A percentile compares a stretch with the other conserved stretches of the same genome.
Conservation (phyloP, 1,284 basidiomycete species). For the Salmacisia buchloeana region DNA sequence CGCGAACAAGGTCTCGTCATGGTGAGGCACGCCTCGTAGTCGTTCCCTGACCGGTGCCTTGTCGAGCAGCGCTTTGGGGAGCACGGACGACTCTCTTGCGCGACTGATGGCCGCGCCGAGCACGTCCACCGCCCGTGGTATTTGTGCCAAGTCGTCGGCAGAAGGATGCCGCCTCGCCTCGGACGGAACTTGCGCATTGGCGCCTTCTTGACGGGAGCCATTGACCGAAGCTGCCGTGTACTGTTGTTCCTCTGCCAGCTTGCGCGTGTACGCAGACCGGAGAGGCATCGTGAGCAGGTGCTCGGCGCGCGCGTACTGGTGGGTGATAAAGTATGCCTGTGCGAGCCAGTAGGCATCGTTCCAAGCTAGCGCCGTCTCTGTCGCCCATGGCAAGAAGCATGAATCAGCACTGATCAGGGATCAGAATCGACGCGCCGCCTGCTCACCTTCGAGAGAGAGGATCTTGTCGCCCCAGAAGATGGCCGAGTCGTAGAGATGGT, state of each 20-base stretch:
- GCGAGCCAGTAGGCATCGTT: constrained; percentile 96
- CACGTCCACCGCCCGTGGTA: not conserved
- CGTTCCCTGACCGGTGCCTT: not conserved
- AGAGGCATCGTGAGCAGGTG: constrained; percentile 80
- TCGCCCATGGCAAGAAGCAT: not conserved
- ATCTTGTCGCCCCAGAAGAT: constrained; percentile 98
- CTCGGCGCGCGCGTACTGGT: constrained; percentile 90
- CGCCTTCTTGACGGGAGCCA: too few relatives aligned
- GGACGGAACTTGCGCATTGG: too few relatives aligned
- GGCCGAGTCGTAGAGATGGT: constrained; percentile 94
- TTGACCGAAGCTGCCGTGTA: not conserved
- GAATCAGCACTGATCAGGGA: not conserved
- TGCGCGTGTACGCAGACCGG: constrained; percentile 19
- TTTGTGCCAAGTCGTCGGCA: too few relatives aligned
- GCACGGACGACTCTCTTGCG: not conserved
- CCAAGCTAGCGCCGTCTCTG: constrained; percentile 7
- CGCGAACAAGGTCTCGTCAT: not conserved
- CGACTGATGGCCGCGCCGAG: constrained; percentile 1
- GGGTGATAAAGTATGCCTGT: constrained; percentile 89
- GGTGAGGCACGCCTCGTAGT: not conserved
- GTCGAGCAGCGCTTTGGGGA: constrained; percentile 1
- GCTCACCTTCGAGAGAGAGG: constrained; percentile 84
- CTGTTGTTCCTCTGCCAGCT: not conserved
- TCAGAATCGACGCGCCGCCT: not conserved
- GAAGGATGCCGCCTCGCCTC: too few relatives aligned